Conservation (phyloP, 306 rosid species). For the Cercis canadensis region DNA sequence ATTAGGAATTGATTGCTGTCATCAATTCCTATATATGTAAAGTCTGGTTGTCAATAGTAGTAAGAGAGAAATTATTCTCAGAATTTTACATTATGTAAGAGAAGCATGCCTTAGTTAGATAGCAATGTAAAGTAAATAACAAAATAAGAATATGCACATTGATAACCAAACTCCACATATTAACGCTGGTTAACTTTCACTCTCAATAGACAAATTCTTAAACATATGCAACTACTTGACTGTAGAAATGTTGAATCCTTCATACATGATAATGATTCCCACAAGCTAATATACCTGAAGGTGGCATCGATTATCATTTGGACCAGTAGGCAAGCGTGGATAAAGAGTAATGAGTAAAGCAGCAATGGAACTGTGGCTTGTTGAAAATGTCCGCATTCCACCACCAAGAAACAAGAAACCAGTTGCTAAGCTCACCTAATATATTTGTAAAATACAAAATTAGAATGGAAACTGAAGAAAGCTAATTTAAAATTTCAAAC, state of each 20-base stretch:
- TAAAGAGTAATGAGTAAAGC: conserved; percentile 92
- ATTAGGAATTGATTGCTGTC: too few relatives aligned
- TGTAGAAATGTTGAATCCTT: not conserved
- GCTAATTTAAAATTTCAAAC: not conserved
- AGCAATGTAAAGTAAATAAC: not conserved
- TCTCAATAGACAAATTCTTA: not conserved
- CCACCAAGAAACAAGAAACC: conserved; percentile 99
- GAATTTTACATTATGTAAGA: too few relatives aligned
- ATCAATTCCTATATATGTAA: too few relatives aligned
- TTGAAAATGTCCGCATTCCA: conserved; percentile 93
- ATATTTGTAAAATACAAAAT: conserved; percentile 33
- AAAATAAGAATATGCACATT: not conserved
- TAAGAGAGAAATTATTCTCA: too few relatives aligned
- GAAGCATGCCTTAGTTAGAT: too few relatives aligned
- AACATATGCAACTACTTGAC: not conserved
- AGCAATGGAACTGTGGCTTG: conserved; percentile 83
- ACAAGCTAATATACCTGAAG: conserved; percentile 74
- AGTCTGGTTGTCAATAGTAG: too few relatives aligned
- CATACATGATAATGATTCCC: conserved; percentile 15
- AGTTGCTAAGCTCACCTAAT: conserved; percentile 88
- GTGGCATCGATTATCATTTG: conserved; percentile 95
- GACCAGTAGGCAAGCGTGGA: conserved; percentile 95
- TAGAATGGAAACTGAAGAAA: conserved; percentile 28
- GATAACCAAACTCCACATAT: not conserved
- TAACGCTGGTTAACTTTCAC: not conserved